Base-by-base conservation (phyloP, 768 basidiomycete genomes). In the Pleurotus djamor region DNA sequence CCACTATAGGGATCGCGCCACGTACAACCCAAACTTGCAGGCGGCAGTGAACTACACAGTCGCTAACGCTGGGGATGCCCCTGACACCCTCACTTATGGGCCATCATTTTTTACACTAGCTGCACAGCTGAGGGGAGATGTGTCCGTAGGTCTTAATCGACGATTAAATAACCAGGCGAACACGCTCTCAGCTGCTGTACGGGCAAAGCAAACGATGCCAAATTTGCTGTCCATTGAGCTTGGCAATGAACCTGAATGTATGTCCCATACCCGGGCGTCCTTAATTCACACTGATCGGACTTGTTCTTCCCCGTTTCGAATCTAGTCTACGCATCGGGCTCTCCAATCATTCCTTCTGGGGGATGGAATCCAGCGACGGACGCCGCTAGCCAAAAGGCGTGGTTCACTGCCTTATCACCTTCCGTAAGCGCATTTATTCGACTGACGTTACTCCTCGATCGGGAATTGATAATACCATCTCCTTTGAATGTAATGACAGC, bases 211-310 rank as follows among this genome's bases (percentile, higher is more conserved):
- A 14, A 57, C 62, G 17, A 70, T 76, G 70, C 36, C 60, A 4
- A 75, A 76, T 61, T 65, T 76, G 9, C 66, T 69, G 43, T 70
- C 75, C 4, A 60, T 76, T 49, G 75, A 76, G 60, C 66, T 76
- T 3, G 74, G 75, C 5, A 75, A 76, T 59, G 74, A 75, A 61
- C 74, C 74, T 0, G 74, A 75, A 16, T 68, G 74, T 75, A 48
- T 54, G 73, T 65, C 44, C 17, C 12, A 43, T 60, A 13, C 16
- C 32, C 54, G 37, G 54, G n/a, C 28, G 37, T 44, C 4, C 45
- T 21, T 34, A 14, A 16, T 44, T 16, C 17, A 43, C 7, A 44
- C 33, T 13, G 5, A 28, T 36, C 36, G 17, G 12, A 21, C 49
- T 8, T 54, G 33, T n/a, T 14, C 12, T 37, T 43, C 36, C 12